A percentile compares a stretch with the other conserved stretches of the same genome.
phyloP scores from a whole-genome alignment of 2,329 filamentous ascomycete species.

The Coleophoma eucalyptorum region DNA sequence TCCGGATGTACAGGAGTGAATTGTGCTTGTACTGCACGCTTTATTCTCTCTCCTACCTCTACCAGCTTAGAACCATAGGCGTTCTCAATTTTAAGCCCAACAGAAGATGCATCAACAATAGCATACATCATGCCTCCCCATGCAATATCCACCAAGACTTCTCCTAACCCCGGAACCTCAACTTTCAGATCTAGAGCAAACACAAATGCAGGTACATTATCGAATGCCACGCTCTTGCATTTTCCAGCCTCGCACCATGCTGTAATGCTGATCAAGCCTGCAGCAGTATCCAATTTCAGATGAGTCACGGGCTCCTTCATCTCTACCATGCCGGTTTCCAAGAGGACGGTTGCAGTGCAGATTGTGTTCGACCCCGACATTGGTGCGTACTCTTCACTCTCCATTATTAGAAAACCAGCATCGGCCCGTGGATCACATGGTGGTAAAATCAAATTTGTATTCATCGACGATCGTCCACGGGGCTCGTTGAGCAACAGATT shows the following conservation, averaged over 20 bases:
- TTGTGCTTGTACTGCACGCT: constrained; percentile 29
- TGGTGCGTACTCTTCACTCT: constrained; percentile 39
- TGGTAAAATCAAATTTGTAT: constrained; percentile 35
- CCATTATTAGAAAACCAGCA: constrained; percentile 41
- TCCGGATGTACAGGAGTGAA: constrained; percentile 38
- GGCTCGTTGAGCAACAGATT: constrained; percentile 42
- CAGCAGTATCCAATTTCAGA: constrained; percentile 38
- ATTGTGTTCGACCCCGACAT: constrained; percentile 44
- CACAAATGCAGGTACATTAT: constrained; percentile 41
- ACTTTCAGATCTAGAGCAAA: constrained; percentile 34
- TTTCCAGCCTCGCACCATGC: constrained; percentile 38
- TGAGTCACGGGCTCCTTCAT: constrained; percentile 40
- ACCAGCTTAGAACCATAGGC: constrained; percentile 31
- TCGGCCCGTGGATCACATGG: constrained; percentile 40
- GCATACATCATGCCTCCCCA: constrained; percentile 43
- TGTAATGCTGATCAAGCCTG: constrained; percentile 36
- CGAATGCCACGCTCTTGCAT: constrained; percentile 38
- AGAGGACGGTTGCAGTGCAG: constrained; percentile 36
- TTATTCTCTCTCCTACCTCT: constrained; percentile 38
- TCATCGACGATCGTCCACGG: constrained; percentile 36
- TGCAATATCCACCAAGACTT: constrained; percentile 36
- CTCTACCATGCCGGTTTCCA: constrained; percentile 42
- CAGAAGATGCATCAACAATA: constrained; percentile 33
- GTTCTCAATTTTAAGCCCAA: constrained; percentile 31
- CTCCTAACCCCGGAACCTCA: constrained; percentile 35